phyloP scores from a whole-genome alignment of 352 stramenopile species.

The Phytophthora nicotianae region DNA sequence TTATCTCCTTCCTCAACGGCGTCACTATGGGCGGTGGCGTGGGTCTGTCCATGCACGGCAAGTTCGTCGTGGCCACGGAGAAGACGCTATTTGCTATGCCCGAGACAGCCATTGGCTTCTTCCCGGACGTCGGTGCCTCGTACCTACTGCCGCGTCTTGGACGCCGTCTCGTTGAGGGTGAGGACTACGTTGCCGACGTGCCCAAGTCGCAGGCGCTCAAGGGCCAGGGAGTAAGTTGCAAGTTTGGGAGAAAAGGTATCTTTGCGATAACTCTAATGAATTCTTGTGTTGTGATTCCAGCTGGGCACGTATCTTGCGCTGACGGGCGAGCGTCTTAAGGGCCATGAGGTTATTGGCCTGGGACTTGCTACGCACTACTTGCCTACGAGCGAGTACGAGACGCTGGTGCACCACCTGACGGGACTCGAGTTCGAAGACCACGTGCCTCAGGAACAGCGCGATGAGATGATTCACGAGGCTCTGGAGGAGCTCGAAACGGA shows the following conservation, averaged over 20 bases:
- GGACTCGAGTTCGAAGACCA: conserved; percentile 71
- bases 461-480: conserved; percentile 87
- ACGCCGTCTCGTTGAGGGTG: conserved; percentile 65
- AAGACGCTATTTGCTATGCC: conserved; percentile 99
- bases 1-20: conserved; percentile 97
- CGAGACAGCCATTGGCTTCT: conserved; percentile 98
- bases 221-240: conserved; percentile 63
- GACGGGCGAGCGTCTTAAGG: conserved; percentile 92
- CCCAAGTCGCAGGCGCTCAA: conserved; percentile 70
- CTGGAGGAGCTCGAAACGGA: conserved; percentile 85
- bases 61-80: conserved; percentile 97
- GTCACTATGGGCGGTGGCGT: conserved; percentile 99
- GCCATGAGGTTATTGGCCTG: conserved; percentile 90
- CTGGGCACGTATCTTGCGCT: conserved; percentile 96
- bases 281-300: conserved; percentile 18
- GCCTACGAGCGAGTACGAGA: conserved; percentile 83
- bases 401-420: conserved; percentile 89
- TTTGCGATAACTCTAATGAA: conserved; percentile 3
- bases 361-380: conserved; percentile 98
- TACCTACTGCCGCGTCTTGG: conserved; percentile 92
- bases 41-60: conserved; percentile 96
- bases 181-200: conserved; percentile 77
- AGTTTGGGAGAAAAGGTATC: conserved; percentile 2
- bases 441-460: conserved; percentile 80
- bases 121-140: conserved; percentile 96